Evolutionary conservation across 768 basidiomycete species (phyloP).

Genomic region (Cubamyces sp.): DNA sequence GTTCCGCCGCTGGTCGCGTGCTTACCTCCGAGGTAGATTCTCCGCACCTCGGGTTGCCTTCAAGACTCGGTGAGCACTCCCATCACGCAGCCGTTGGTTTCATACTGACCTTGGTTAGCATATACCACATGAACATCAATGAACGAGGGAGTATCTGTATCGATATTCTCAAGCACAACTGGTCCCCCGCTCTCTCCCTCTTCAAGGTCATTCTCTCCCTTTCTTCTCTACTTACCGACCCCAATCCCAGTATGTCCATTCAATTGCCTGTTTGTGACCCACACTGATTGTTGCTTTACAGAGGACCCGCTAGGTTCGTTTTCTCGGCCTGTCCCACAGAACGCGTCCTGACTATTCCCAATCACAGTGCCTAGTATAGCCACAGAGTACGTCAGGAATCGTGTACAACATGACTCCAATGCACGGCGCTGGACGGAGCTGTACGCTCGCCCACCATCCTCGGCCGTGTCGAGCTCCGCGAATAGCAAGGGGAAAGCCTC

Average conservation of each 20-base stretch:
- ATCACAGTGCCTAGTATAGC: constrained; percentile 70
- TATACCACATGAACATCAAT: constrained; percentile 88
- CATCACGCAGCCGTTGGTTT: too few relatives aligned
- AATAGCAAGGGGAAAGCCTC: constrained; percentile 23
- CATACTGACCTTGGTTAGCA: not conserved
- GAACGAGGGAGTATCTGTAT: constrained; percentile 81
- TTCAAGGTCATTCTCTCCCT: constrained; percentile 95
- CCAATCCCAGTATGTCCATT: constrained; percentile 81
- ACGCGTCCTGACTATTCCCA: not conserved
- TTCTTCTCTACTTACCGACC: constrained; percentile 90
- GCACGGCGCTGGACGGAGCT: constrained; percentile 79
- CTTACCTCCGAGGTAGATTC: constrained; percentile 51
- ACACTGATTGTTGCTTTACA: constrained; percentile 30
- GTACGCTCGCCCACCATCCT: constrained; percentile 59
- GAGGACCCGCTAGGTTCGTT: constrained; percentile 72
- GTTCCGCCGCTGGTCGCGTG: constrained; percentile 3
- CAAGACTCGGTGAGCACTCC: constrained; percentile 61
- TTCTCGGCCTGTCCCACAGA: too few relatives aligned
- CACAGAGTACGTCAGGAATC: constrained; percentile 65
- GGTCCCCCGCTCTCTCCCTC: constrained; percentile 92
- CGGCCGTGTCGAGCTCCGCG: constrained; percentile 25
- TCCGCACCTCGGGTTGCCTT: constrained; percentile 79
- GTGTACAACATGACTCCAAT: constrained; percentile 72
- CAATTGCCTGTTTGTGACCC: constrained; percentile 19
- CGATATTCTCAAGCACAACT: constrained; percentile 91